phyloP scores from a whole-genome alignment of 2,329 filamentous ascomycete genomes.

The Epichloe aotearoae region DNA sequence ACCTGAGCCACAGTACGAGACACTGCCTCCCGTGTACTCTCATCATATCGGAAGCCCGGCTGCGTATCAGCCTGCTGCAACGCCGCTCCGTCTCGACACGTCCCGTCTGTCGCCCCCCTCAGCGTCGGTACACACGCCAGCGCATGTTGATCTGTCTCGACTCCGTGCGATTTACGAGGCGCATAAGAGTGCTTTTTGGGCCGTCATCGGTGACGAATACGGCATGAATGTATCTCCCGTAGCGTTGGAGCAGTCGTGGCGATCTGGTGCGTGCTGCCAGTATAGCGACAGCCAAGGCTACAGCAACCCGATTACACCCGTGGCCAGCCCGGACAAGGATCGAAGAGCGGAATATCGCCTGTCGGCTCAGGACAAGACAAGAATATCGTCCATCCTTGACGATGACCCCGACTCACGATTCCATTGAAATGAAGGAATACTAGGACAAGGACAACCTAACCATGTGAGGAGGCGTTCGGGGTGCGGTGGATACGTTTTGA shows the following conservation, averaged over 20 bases:
- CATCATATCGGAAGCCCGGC: constrained; percentile 14
- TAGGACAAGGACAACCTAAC: too few relatives aligned
- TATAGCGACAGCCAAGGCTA: constrained; percentile 17
- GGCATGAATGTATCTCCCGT: constrained; percentile 47
- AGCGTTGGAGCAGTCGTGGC: constrained; percentile 60
- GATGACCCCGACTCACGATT: neutral
- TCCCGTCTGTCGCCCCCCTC: constrained; percentile 28
- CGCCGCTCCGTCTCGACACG: constrained; percentile 48
- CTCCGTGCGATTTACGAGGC: constrained; percentile 57
- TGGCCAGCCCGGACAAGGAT: constrained; percentile 34
- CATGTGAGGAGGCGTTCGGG: neutral
- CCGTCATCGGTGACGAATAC: constrained; percentile 57
- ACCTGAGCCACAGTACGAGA: constrained; percentile 32
- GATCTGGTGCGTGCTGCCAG: constrained; percentile 30
- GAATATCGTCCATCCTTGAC: constrained; percentile 49
- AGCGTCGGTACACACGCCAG: constrained; percentile 18
- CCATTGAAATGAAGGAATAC: neutral
- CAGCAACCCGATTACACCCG: constrained; percentile 38
- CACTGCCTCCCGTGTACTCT: constrained; percentile 28
- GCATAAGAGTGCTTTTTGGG: constrained; percentile 62
- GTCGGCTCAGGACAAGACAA: constrained; percentile 36
- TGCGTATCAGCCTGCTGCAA: constrained; percentile 24
- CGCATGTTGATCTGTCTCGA: constrained; percentile 48
- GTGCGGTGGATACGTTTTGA: neutral
- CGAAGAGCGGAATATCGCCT: constrained; percentile 29